Conservation (phyloP, 768 basidiomycete genomes). For the Auricularia sp. region DNA sequence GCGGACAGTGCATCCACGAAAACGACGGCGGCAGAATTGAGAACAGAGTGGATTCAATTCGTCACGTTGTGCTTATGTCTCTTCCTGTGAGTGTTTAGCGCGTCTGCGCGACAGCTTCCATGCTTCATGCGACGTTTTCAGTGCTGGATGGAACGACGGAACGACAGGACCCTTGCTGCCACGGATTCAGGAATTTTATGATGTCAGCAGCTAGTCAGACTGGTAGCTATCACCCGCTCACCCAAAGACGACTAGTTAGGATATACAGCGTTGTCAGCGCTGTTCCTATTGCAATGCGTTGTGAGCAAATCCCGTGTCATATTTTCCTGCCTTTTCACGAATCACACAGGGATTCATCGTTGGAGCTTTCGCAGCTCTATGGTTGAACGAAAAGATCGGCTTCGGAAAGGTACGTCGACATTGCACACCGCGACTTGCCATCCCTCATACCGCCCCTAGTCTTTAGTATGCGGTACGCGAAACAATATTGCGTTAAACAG, state of each 20-base stretch:
- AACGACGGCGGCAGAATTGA: background rate
- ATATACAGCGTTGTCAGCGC: slow-evolving; percentile 3
- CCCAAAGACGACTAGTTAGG: background rate
- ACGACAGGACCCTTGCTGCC: slow-evolving; percentile 6
- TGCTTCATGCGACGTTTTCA: background rate
- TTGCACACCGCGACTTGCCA: background rate
- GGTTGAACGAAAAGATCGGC: slow-evolving; percentile 42
- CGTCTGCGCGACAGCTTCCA: background rate
- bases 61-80: background rate
- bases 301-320: background rate
- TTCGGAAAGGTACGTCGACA: background rate
- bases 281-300: slow-evolving; percentile 2
- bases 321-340: background rate
- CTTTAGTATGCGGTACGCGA: background rate
- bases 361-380: slow-evolving; percentile 45
- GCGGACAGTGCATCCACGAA: background rate
- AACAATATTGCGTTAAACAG: background rate
- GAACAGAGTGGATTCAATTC: background rate
- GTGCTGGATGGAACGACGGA: slow-evolving; percentile 1
- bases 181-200: slow-evolving; percentile 5
- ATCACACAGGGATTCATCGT: slow-evolving; percentile 33
- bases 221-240: background rate
- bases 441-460: background rate
- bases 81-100: background rate
- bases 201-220: background rate